Evolutionary conservation across 2,329 filamentous ascomycete species (phyloP).

Genomic region (Scopulariopsis brevicaulis): DNA sequence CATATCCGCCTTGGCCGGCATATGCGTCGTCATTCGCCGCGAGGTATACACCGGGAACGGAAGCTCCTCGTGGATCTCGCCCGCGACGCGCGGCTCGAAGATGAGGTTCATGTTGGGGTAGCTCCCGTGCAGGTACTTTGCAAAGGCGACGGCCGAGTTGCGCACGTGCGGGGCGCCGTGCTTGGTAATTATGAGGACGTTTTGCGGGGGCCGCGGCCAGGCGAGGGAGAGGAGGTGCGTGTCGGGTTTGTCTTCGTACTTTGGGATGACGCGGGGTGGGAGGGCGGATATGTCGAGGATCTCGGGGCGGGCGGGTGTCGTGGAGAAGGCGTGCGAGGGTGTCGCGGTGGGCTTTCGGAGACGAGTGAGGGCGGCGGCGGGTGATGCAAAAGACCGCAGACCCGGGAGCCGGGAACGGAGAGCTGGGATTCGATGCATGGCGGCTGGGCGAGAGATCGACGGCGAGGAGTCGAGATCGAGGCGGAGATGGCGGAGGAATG

Average conservation of each 20-base stretch:
- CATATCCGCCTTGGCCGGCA: slow-evolving; percentile 76
- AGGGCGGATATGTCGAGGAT: slow-evolving; percentile 39
- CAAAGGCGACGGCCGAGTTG: slow-evolving; percentile 40
- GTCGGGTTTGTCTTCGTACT: slow-evolving; percentile 47
- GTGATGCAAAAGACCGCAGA: not conserved
- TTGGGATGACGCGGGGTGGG: slow-evolving; percentile 45
- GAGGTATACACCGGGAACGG: slow-evolving; percentile 62
- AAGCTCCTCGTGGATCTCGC: slow-evolving; percentile 57
- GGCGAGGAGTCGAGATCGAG: not conserved
- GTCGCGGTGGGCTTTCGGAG: not conserved
- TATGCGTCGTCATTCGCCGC: slow-evolving; percentile 31
- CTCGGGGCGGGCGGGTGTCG: slow-evolving; percentile 28
- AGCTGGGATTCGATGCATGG: not conserved
- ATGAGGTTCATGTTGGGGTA: slow-evolving; percentile 76
- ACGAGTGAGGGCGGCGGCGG: not conserved
- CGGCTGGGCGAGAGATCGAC: not conserved
- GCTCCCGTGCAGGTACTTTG: slow-evolving; percentile 63
- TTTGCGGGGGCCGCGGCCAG: slow-evolving; percentile 41
- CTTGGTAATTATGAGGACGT: slow-evolving; percentile 48
- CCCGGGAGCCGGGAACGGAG: not conserved
- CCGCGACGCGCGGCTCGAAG: slow-evolving; percentile 67
- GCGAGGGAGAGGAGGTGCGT: slow-evolving; percentile 44
- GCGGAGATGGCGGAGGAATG: not conserved
- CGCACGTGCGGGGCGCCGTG: slow-evolving; percentile 42
- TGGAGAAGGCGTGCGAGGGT: slow-evolving; percentile 32